Conservation (phyloP, 345 rosid species). For the Rhizophora mangle region DNA sequence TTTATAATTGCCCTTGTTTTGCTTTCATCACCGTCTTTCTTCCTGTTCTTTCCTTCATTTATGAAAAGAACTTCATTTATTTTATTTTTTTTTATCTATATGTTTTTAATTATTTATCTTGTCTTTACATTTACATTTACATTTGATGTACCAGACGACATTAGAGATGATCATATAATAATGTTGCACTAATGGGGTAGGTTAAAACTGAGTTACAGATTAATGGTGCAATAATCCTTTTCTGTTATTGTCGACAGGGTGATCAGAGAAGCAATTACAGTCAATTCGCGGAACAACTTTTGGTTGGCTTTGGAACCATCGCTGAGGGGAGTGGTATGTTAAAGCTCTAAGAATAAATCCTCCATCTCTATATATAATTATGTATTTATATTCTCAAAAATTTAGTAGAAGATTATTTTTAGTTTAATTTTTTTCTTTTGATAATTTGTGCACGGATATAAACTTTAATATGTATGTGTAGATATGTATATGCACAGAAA, state of each 20-base stretch:
- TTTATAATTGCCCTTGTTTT: not conserved
- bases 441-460: no score
- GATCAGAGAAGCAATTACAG: slow-evolving; percentile 47
- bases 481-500: no score
- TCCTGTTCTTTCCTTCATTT: not conserved
- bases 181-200: not conserved
- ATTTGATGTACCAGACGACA: not conserved
- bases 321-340: slow-evolving; percentile 74
- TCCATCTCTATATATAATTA: not conserved
- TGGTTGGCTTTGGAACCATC: slow-evolving; percentile 68
- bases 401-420: not conserved
- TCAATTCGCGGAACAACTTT: slow-evolving; percentile 43
- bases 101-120: no score
- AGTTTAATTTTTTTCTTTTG: no score
- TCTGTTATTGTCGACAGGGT: slow-evolving; percentile 37
- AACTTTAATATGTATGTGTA: no score
- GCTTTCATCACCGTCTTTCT: not conserved
- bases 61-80: not conserved
- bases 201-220: not conserved
- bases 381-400: not conserved
- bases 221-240: not conserved
- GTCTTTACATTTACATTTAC: not conserved
- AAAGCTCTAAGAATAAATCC: not conserved
- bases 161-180: not conserved
- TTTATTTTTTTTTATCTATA: no score